These are phyloP conservation scores for Omphalotus guepiniiformis DNA, from an alignment of 768 basidiomycete genomes.

Conservation along the genomic window DNA sequence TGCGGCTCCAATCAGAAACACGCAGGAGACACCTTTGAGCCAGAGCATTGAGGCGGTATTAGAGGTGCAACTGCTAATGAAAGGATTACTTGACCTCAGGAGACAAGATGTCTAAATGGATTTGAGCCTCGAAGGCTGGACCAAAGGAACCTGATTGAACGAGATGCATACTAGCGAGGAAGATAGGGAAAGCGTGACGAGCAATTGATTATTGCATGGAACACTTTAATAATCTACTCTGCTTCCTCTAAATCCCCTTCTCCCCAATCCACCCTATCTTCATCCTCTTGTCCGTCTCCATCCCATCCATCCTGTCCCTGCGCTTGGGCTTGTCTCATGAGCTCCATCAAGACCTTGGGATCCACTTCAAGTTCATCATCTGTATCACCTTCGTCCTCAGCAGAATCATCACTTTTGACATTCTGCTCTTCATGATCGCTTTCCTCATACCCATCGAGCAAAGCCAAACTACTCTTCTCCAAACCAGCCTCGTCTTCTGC, in stretches of 20 bases:
- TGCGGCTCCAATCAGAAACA: slow-evolving; percentile 71
- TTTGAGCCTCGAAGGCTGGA: neutral
- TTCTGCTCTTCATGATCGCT: slow-evolving; percentile 39
- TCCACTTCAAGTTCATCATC: slow-evolving; percentile 33
- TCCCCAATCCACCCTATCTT: slow-evolving; percentile 7
- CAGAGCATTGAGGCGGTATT: slow-evolving; percentile 70
- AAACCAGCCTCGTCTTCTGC: slow-evolving; percentile 26
- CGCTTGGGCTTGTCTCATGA: slow-evolving; percentile 36
- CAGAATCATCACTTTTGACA: too few species aligned
- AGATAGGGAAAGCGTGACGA: too few species aligned
- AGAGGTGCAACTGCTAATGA: slow-evolving; percentile 81
- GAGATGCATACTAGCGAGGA: too few species aligned
- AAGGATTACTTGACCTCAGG: slow-evolving; percentile 73
- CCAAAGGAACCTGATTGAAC: too few species aligned
- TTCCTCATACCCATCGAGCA: slow-evolving; percentile 44
- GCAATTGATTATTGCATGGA: too few species aligned
- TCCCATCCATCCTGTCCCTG: slow-evolving; percentile 25
- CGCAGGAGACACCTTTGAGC: slow-evolving; percentile 71
- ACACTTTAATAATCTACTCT: too few species aligned
- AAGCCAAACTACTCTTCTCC: slow-evolving; percentile 30
- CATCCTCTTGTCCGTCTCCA: slow-evolving; percentile 28
- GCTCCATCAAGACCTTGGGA: slow-evolving; percentile 36
- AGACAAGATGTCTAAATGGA: slow-evolving; percentile 58
- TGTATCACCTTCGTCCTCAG: slow-evolving; percentile 33
- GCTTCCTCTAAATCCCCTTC: slow-evolving; percentile 30